phyloP scores from a whole-genome alignment of 2,329 filamentous ascomycete species.

The Ramularia endophylla region DNA sequence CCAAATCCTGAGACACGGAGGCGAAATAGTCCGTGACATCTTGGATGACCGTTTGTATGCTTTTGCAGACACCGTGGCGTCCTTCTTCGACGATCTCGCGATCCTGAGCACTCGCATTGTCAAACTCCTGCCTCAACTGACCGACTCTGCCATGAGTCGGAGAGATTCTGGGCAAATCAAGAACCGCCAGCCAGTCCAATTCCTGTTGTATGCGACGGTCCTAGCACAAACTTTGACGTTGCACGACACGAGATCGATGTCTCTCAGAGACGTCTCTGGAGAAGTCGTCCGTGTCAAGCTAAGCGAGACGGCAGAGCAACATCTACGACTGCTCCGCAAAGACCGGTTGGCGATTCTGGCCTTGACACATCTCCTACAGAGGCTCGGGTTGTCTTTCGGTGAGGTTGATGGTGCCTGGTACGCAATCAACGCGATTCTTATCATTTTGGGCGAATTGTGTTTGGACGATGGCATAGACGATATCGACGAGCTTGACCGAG shows the following conservation, averaged over 20 bases:
- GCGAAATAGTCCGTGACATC: conserved; percentile 5
- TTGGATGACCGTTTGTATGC: conserved; percentile 4
- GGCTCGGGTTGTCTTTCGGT: conserved; percentile 11
- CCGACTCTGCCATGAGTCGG: conserved; percentile 15
- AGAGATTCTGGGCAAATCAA: conserved; percentile 22
- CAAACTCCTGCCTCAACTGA: conserved; percentile 13
- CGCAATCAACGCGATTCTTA: conserved; percentile 18
- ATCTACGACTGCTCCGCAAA: neutral
- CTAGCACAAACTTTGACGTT: conserved; percentile 9
- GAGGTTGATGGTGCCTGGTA: conserved; percentile 19
- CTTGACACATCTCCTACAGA: conserved; percentile 9
- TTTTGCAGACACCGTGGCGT: neutral
- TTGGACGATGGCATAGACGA: conserved; percentile 4
- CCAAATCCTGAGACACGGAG: conserved; percentile 22
- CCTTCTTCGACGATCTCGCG: conserved; percentile 12
- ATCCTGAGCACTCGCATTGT: conserved; percentile 17
- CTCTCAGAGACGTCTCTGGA: too few species aligned
- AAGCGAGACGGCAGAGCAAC: neutral
- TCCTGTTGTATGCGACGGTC: conserved; percentile 16
- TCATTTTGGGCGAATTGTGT: conserved; percentile 7
- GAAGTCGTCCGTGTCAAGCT: too few species aligned
- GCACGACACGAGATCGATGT: too few species aligned
- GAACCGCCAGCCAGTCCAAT: conserved; percentile 11
- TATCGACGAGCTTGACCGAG: conserved; percentile 9
- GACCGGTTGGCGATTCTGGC: neutral